Base-by-base conservation (phyloP, 1,284 basidiomycete species). In the Somion occarium region DNA sequence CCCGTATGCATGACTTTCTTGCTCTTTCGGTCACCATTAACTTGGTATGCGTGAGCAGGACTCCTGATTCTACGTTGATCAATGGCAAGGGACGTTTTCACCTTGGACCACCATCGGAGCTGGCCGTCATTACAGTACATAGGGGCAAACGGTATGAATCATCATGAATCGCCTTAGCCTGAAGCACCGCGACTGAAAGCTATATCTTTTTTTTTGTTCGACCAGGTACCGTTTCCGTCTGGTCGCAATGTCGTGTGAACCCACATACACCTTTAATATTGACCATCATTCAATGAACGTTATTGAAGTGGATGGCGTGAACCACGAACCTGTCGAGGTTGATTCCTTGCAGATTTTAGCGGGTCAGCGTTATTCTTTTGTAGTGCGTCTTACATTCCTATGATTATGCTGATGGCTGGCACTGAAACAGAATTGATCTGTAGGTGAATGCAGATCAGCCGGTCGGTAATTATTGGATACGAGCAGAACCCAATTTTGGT, bases 301-400 rank as follows among this genome's bases (percentile, higher is more conserved):
- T 48, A 82, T 82, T 54, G 80, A 82, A 56, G 70, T 66, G 0
- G 80, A 82, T 53, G 76, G 76, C 2, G 61, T 73, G 26, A 70
- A 69, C 50, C 67, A 67, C 4, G 38, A 65, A 25, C 73, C 80
- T 1, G 48, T 68, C 3, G 62, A 59, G 1, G 74, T 76, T 2
- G 71, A 74, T 46, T 61, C 61, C 1, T 61, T 78, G 19, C 63
- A 67, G 37, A 74, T 78, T 37, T 68, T 61, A 51, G 62, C 64
- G 9, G 68, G 62, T 25, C 70, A 72, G 49, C 62, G 64, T 39
- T 68, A 68, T 64, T 65, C 73, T 59, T 59, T 63, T 44, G 52
- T 63, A 20, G 61, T 61, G 53, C 41, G 61, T 54, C 56, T 15
- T 15, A 15, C 30, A 34, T 9, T 25, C 44, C n/a, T 19, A 38